A percentile compares a stretch with the other conserved stretches of the same genome.
These are phyloP conservation scores for Kalmusia sp. DNA, from an alignment of 2,329 filamentous ascomycete genomes.

Conservation along the genomic window DNA sequence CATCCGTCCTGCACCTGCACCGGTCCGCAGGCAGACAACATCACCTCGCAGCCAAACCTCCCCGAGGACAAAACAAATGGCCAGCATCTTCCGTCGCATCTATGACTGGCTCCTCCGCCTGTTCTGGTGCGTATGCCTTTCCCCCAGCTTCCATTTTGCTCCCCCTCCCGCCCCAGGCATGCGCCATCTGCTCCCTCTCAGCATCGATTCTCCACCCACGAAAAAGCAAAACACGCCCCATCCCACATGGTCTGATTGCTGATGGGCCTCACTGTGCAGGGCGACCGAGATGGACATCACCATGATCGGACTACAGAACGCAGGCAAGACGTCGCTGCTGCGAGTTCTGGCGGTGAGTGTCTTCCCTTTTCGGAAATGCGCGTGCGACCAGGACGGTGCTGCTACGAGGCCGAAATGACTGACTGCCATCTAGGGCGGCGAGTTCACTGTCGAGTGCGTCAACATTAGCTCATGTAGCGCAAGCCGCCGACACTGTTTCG, in stretches of 20 bases:
- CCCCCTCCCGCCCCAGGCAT: constrained; percentile 25
- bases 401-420: constrained; percentile 33
- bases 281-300: constrained; percentile 99
- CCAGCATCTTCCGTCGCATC: constrained; percentile 88
- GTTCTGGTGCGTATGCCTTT: constrained; percentile 77
- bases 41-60: constrained; percentile 43
- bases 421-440: constrained; percentile 75
- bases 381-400: constrained; percentile 32
- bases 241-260: constrained; percentile 26
- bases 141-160: constrained; percentile 13
- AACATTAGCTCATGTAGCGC: constrained; percentile 32
- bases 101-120: constrained; percentile 98
- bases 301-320: constrained; percentile 98
- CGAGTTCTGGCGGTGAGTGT: constrained; percentile 89
- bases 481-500: constrained; percentile 34
- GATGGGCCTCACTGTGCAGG: constrained; percentile 60
- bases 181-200: constrained; percentile 30
- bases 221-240: constrained; percentile 26
- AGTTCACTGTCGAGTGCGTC: constrained; percentile 98
- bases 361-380: constrained; percentile 41
- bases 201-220: constrained; percentile 19
- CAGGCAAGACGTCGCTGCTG: constrained; percentile 94
- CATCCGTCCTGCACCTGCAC: constrained; percentile 26
- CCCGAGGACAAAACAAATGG: constrained; percentile 64
- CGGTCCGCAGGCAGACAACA: constrained; percentile 25